These are phyloP conservation scores for Botryotinia calthae DNA, from an alignment of 2,329 filamentous ascomycete genomes.

Conservation along the genomic window DNA sequence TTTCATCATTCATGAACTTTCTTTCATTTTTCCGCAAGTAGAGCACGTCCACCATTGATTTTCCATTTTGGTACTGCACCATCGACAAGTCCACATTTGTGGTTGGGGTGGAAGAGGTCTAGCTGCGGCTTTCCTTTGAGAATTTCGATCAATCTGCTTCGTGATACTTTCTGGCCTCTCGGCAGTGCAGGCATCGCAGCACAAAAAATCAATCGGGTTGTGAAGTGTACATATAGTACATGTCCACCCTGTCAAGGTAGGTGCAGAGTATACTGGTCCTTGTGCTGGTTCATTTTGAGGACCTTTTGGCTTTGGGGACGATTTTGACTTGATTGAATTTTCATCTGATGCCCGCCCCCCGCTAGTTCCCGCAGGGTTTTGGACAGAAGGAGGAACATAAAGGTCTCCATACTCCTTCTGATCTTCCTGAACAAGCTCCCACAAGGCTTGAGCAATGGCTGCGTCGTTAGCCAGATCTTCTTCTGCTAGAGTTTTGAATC, in stretches of 20 bases:
- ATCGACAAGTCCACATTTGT: constrained; percentile 48
- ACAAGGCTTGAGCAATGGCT: constrained; percentile 81
- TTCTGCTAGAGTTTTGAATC: constrained; percentile 79
- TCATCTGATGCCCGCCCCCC: constrained; percentile 12
- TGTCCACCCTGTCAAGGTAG: constrained; percentile 49
- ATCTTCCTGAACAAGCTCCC: constrained; percentile 84
- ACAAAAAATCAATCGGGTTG: constrained; percentile 51
- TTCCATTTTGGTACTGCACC: constrained; percentile 53
- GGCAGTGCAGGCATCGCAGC: constrained; percentile 56
- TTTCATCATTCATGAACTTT: constrained; percentile 41
- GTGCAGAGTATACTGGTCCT: constrained; percentile 13
- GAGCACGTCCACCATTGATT: constrained; percentile 57
- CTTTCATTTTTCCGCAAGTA: constrained; percentile 54
- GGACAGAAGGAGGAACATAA: constrained; percentile 34
- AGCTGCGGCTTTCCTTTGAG: constrained; percentile 14
- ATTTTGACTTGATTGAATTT: constrained; percentile 25
- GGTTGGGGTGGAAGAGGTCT: constrained; percentile 23
- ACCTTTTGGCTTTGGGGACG: constrained; percentile 19
- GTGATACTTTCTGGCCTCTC: constrained; percentile 42
- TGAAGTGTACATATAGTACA: constrained; percentile 57
- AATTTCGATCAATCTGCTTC: constrained; percentile 26
- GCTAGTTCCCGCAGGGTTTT: constrained; percentile 38
- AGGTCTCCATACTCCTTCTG: constrained; percentile 35
- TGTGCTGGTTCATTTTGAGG: constrained; percentile 15
- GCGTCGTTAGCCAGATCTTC: constrained; percentile 86